Evolutionary conservation across 345 rosid genomes (phyloP), one percentile per base, ranked within the genome.

Genomic region (Nasturtium officinale): DNA sequence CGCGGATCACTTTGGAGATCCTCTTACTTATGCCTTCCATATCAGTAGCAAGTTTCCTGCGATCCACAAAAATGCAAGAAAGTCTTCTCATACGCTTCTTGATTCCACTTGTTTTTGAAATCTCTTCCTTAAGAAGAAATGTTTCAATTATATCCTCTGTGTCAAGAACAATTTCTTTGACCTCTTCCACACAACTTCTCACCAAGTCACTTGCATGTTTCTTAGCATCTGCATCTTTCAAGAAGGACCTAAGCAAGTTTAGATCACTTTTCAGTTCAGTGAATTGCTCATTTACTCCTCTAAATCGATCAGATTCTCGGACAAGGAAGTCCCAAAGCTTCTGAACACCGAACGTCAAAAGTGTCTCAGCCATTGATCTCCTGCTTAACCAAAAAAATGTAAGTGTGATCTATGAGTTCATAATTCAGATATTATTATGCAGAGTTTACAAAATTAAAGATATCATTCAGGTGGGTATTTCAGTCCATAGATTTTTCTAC

Each of bases 241-340:
- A 1, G 6, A 18, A 37, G 1, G 47, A 37, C 0, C 4, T 59
- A 37, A 59, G 4, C 6, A 20, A 37, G 18, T 37, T 6, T 20
- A 59, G 17, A 6, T 37, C n/a, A 59, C 6, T 0, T 18, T 5
- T 35, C 1, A 59, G 46, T 1, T 7, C 29, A 20, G 1, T 59
- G 10, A 71, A 3, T 38, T 78, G 64, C 7, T 60, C 70, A 9
- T 61, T 17, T 4, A 80, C 55, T 50, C 61, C 77, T 2, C 8
- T 5, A 10, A 73, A 2, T 32, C 38, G 60, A 0, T 40, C 60
- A 12, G 70, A 13, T 72, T 72, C 77, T 33, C 53, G 74, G 23
- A 42, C 58, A 23, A 71, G 53, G 11, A 74, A 2, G 20, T 75
- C 75, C 23, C 48, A 52, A 7, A 74, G 71, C 25, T 68, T 78